Conservation (phyloP, 2,329 filamentous ascomycete species). For the Conoideocrella luteorostrata region DNA sequence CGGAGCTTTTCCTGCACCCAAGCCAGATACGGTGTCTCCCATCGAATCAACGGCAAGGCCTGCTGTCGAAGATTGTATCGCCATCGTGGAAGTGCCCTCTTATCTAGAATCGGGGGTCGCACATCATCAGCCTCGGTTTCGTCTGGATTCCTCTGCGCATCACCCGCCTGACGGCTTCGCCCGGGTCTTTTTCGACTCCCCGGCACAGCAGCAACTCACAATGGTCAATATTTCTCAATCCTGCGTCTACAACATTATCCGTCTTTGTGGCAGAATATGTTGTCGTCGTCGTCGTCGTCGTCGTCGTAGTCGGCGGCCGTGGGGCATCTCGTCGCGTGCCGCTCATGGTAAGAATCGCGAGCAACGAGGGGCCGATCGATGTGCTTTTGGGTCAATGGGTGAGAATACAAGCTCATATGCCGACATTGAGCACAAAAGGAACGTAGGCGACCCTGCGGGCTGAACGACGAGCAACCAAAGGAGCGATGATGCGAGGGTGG, state of each 20-base stretch:
- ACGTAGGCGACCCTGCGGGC: neutral
- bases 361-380: conserved; percentile 5
- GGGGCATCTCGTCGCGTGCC: conserved; percentile 26
- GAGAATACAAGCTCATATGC: neutral
- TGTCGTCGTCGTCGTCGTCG: neutral
- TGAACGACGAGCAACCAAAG: neutral
- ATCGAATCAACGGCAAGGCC: conserved; percentile 80
- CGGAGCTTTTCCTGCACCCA: conserved; percentile 75
- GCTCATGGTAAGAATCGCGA: conserved; percentile 20
- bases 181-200: too few species aligned
- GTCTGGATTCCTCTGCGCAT: too few species aligned
- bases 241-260: conserved; percentile 53
- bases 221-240: conserved; percentile 72
- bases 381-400: conserved; percentile 3
- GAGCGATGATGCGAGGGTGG: conserved; percentile 3
- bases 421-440: conserved; percentile 6
- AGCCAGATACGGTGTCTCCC: conserved; percentile 92
- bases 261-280: conserved; percentile 13
- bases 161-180: too few species aligned
- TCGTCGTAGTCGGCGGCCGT: conserved; percentile 12
- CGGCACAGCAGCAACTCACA: conserved; percentile 51
- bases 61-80: conserved; percentile 76
- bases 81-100: conserved; percentile 77
- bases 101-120: conserved; percentile 49
- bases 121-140: conserved; percentile 8